Percentiles rank a stretch among this genome's conserved stretches.
phyloP scores from a whole-genome alignment of 108 stramenopile species.

The Aurantiochytrium sp. region DNA sequence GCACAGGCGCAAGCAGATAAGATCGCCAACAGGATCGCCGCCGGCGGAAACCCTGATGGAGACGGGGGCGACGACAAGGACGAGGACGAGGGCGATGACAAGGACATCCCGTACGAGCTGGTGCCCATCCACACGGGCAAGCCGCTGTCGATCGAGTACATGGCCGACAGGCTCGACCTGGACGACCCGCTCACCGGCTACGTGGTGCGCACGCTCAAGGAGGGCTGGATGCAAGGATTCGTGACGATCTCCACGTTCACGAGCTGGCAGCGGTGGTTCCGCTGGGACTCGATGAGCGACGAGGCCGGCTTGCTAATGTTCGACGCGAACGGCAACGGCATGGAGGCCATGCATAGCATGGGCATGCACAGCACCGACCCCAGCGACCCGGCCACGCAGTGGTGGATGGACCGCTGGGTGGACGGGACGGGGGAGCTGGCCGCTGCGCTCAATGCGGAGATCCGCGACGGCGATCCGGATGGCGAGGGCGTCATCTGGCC shows the following conservation, averaged over 20 bases:
- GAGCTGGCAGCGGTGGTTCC: conserved; percentile 73
- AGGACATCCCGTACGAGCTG: neutral
- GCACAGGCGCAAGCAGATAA: too few relatives aligned
- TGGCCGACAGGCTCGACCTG: conserved; percentile 81
- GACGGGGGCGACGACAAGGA: neutral
- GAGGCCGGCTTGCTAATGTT: conserved; percentile 55
- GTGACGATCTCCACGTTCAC: conserved; percentile 81
- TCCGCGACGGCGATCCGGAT: conserved; percentile 75
- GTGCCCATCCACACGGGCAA: conserved; percentile 50
- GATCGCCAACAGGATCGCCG: neutral
- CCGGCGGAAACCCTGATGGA: neutral
- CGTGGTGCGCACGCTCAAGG: conserved; percentile 59
- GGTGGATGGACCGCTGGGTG: neutral
- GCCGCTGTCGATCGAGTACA: conserved; percentile 79
- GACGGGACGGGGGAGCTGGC: conserved; percentile 44
- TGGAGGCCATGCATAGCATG: conserved; percentile 45
- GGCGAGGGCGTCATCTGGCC: conserved; percentile 85
- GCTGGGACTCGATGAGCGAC: conserved; percentile 78
- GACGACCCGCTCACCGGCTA: conserved; percentile 80
- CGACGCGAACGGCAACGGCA: conserved; percentile 57
- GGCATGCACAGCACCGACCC: conserved; percentile 58
- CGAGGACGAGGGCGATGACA: too few relatives aligned
- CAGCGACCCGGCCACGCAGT: conserved; percentile 44
- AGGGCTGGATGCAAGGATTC: conserved; percentile 80
- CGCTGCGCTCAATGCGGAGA: conserved; percentile 61